These are phyloP conservation scores for Ustilago bromivora DNA, from an alignment of 1,284 basidiomycete genomes.

Conservation along the genomic window DNA sequence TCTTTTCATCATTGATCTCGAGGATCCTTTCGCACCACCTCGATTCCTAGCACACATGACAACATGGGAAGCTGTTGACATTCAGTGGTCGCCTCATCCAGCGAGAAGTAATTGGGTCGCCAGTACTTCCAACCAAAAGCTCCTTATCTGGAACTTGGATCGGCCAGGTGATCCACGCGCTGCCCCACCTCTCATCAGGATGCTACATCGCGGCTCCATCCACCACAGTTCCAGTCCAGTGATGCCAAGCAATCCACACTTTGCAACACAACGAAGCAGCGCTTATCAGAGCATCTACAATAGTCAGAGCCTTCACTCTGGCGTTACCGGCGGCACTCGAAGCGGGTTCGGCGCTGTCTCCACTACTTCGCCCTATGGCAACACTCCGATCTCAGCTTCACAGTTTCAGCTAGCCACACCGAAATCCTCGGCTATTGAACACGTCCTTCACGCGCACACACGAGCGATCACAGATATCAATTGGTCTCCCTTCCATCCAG, in stretches of 20 bases:
- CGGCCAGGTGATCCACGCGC: constrained; percentile 53
- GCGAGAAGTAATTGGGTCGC: constrained; percentile 87
- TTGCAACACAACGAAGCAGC: constrained; percentile 36
- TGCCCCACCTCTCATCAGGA: constrained; percentile 23
- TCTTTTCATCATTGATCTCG: constrained; percentile 94
- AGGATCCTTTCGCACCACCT: constrained; percentile 86
- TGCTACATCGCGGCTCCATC: constrained; percentile 35
- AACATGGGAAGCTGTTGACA: constrained; percentile 91
- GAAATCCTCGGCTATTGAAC: constrained; percentile 58
- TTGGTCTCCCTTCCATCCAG: constrained; percentile 67
- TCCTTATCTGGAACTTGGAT: constrained; percentile 94
- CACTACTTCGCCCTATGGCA: constrained; percentile 22
- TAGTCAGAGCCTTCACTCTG: constrained; percentile 39
- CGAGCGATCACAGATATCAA: constrained; percentile 69
- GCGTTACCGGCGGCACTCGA: constrained; percentile 42
- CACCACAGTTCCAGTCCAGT: constrained; percentile 40
- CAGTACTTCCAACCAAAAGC: constrained; percentile 93
- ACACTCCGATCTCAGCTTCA: constrained; percentile 30
- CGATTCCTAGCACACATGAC: constrained; percentile 94
- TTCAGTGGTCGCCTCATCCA: constrained; percentile 96
- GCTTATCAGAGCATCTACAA: constrained; percentile 45
- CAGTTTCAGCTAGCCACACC: constrained; percentile 23
- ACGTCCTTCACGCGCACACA: constrained; percentile 63
- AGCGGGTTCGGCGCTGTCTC: constrained; percentile 34
- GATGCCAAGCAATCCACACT: constrained; percentile 37